Base-by-base conservation (phyloP, 345 rosid species). In the Microthlaspi erraticum region DNA sequence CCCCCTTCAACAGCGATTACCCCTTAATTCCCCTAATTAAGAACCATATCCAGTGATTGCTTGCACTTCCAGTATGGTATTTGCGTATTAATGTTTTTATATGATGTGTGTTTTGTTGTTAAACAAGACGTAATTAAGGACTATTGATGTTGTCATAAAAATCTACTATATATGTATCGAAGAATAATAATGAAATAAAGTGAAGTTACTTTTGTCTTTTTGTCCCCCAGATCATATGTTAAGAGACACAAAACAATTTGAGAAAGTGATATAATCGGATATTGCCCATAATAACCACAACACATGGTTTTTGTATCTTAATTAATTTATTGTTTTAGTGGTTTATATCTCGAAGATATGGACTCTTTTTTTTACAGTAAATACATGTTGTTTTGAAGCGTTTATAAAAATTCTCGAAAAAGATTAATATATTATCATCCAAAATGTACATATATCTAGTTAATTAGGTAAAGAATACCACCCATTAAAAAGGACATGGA, bases 51-150 rank as follows among this genome's bases (percentile, higher is more conserved):
- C 4, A 38, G 37, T 57, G 16, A 56, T 34, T 57, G 8, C 56
- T 68, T 58, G 36, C 33, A 7, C 49, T 20, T 19, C 56, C 51
- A 18, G 34, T 18, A 51, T 70, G 59, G 29, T 26, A 26, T 10
- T 50, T 39, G 46, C 19, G 13, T 50, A 41, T 60, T 31, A 16
- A 39, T 60, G 42, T 51, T 37, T 46, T 38, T 37, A 59, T 48
- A 26, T 58, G 13, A 34, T 59, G 60, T 60, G 59, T 42, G 39
- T 71, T 42, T 14, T 13, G 39, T 62, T 63, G 55, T 34, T 50
- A 13, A 23, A 14, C 43, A 29, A 7, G 8, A 23, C 64, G 64
- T 68, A 58, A 36, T 46, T 46, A 48, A 45, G 38, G 74, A 18
- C 51, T 60, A 41, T 14, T 18, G 7, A 37, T 69, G 64, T 14